These are phyloP conservation scores for Cadophora sp. DNA, from an alignment of 2,329 filamentous ascomycete species.

Conservation along the genomic window DNA sequence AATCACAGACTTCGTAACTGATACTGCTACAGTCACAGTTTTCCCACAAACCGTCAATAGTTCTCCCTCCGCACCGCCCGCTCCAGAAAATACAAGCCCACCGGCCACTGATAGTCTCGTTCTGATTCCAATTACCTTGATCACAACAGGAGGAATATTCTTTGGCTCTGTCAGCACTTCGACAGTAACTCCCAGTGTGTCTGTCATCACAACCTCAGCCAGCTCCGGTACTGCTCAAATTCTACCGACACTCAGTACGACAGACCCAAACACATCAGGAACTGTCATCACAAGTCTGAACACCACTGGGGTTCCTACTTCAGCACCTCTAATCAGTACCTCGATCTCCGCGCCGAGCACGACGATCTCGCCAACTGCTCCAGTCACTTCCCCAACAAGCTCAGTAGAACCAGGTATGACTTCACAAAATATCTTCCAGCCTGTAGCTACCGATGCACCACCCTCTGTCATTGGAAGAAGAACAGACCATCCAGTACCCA, in stretches of 20 bases:
- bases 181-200: constrained; percentile 36
- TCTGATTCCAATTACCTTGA: not conserved
- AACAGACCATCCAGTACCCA: constrained; percentile 64
- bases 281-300: constrained; percentile 45
- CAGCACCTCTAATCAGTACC: constrained; percentile 36
- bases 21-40: constrained; percentile 10
- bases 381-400: constrained; percentile 14
- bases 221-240: constrained; percentile 47
- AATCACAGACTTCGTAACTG: constrained; percentile 9
- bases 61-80: not conserved
- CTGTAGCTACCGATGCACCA: constrained; percentile 61
- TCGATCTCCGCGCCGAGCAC: constrained; percentile 33
- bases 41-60: not conserved
- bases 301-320: constrained; percentile 38
- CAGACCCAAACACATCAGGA: constrained; percentile 46
- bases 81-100: not conserved
- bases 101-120: not conserved
- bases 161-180: constrained; percentile 31
- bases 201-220: constrained; percentile 44
- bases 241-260: constrained; percentile 42
- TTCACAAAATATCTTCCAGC: constrained; percentile 60
- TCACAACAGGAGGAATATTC: constrained; percentile 16
- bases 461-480: constrained; percentile 55
- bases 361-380: constrained; percentile 19
- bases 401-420: constrained; percentile 20